Evolutionary conservation across 441 rosid species (phyloP).

Genomic region (Populus trichocarpa): DNA sequence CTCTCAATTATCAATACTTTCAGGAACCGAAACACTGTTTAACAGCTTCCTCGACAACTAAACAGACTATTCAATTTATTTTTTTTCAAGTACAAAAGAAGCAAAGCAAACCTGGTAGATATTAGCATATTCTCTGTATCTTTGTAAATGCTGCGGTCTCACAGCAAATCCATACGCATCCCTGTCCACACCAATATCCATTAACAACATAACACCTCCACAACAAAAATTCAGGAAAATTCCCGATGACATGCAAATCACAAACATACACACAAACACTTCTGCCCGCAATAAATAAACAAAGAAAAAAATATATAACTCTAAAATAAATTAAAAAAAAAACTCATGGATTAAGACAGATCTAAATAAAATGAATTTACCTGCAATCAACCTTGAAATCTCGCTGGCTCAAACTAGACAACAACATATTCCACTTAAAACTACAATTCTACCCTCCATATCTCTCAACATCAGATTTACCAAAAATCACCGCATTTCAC

Average conservation of each 20-base stretch:
- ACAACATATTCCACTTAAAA: slow-evolving; percentile 23
- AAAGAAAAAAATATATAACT: background rate
- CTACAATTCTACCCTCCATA: slow-evolving; percentile 12
- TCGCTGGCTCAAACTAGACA: slow-evolving; percentile 21
- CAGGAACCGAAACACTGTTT: background rate
- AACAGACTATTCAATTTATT: background rate
- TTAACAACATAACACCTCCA: slow-evolving; percentile 12
- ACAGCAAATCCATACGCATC: slow-evolving; percentile 98
- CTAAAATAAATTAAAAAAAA: background rate
- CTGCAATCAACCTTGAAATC: slow-evolving; percentile 29
- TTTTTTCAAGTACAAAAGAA: background rate
- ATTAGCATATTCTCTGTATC: slow-evolving; percentile 90
- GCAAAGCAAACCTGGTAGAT: slow-evolving; percentile 75
- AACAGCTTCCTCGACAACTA: background rate
- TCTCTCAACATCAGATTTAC: slow-evolving; percentile 11
- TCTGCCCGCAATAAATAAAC: background rate
- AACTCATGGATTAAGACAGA: slow-evolving; percentile 4
- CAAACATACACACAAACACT: background rate
- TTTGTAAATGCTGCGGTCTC: slow-evolving; percentile 95
- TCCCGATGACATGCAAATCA: background rate
- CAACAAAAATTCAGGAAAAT: background rate
- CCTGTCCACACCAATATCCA: slow-evolving; percentile 44
- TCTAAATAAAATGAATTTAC: background rate
- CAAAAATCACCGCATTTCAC: slow-evolving; percentile 7
- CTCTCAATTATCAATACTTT: background rate